Evolutionary conservation across 2,329 filamentous ascomycete genomes (phyloP), one percentile per base, ranked within the genome.

Genomic region (Cytospora piceicola): DNA sequence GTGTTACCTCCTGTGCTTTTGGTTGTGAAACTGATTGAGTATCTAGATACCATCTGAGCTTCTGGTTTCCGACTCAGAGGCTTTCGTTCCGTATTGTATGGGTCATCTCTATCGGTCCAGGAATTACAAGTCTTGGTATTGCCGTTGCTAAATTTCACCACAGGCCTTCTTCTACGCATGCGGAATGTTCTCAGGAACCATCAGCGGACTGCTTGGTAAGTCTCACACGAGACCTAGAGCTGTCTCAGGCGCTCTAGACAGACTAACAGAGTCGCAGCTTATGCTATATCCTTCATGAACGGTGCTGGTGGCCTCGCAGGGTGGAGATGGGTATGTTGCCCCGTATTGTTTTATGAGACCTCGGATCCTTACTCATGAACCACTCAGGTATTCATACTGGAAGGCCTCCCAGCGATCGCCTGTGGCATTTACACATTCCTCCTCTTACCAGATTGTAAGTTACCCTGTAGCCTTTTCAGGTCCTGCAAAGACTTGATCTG

Each of bases 41-140:
- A n/a, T 20, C 9, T 4, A 70, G 69, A 56, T 73, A 73, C 49
- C 72, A 73, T 54, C 32, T 74, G 17, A 72, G 71, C 69, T 65
- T 77, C 64, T 76, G 75, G 75, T 77, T 75, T 64, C 73, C 74
- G 0, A 72, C 74, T 5, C 69, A 75, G 1, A 71, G 70, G 52
- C 71, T 75, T 9, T 68, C 75, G 2, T 69, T 77, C 1, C 68
- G 76, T 7, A 76, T 77, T 24, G 72, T 71, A 34, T 46, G 70
- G 46, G 1, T n/a, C 22, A 12, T 22, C 22, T 12, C 20, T 15
- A 32, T 17, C 5, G 20, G 1, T 20, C 20, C 27, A 12, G 20
- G 1, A 2, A 2, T 20, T 11, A 14, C 3, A n/a, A 46, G 0
- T 8, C 34, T 22, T 2, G 22, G 17, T 5, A 1, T 27, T 8